Percentiles rank a stretch among this genome's conserved stretches.
phyloP scores from a whole-genome alignment of 139 green algal species.

The Haematococcus lacustris region DNA sequence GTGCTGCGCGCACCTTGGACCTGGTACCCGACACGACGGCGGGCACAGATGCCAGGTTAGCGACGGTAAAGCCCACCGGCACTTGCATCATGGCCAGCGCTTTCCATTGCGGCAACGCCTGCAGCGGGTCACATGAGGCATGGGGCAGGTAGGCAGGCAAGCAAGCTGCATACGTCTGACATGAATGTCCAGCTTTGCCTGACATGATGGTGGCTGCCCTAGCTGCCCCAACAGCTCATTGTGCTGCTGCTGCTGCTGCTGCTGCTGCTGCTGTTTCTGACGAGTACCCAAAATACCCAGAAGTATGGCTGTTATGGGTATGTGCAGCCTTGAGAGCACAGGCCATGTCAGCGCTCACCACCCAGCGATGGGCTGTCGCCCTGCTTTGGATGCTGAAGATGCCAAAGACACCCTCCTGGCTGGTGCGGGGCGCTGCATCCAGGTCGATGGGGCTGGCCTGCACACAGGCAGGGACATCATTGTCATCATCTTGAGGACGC shows the following conservation, averaged over 20 bases:
- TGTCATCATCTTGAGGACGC: too few relatives aligned
- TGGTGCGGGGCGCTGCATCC: conserved; percentile 33
- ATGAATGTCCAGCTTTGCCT: too few relatives aligned
- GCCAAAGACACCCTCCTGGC: conserved; percentile 49
- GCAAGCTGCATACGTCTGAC: too few relatives aligned
- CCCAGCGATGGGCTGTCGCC: conserved; percentile 21
- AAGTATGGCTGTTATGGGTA: too few relatives aligned
- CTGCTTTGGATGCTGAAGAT: conserved; percentile 35
- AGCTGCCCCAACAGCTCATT: too few relatives aligned
- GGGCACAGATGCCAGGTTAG: conserved; percentile 41
- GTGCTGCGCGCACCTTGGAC: conserved; percentile 30
- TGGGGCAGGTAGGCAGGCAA: too few relatives aligned
- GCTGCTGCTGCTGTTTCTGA: not conserved
- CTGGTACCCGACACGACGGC: conserved; percentile 24
- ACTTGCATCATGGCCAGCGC: conserved; percentile 44
- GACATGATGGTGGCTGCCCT: too few relatives aligned
- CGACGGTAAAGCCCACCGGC: conserved; percentile 50
- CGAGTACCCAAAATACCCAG: too few relatives aligned
- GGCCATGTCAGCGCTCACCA: conserved; percentile 36
- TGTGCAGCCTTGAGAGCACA: too few relatives aligned
- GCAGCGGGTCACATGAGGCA: not conserved
- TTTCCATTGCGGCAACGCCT: conserved; percentile 64
- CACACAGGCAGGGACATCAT: not conserved
- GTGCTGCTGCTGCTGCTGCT: not conserved
- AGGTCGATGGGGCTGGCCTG: conserved; percentile 22